Conservation (phyloP, 2,329 filamentous ascomycete species). For the Lecanicillium sp. region DNA sequence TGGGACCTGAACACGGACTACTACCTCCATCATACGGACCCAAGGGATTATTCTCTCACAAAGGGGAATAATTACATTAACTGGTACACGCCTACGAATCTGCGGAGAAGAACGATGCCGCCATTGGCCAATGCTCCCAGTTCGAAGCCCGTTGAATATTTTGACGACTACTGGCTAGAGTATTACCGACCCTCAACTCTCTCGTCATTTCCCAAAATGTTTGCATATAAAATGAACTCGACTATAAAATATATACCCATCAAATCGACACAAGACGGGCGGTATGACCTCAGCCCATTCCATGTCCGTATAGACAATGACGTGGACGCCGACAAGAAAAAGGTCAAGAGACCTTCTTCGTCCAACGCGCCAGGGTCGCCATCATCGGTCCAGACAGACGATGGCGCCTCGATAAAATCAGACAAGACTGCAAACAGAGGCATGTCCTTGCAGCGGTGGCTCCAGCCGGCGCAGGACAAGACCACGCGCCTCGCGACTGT, state of each 20-base stretch:
- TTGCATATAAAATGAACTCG: constrained; percentile 86
- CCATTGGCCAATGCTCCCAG: constrained; percentile 30
- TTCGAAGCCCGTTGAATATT: constrained; percentile 47
- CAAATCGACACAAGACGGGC: constrained; percentile 62
- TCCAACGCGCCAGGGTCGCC: constrained; percentile 36
- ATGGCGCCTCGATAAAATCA: constrained; percentile 31
- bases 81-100: constrained; percentile 74
- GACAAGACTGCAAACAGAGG: constrained; percentile 32
- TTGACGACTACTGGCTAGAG: constrained; percentile 95
- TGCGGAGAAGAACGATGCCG: constrained; percentile 55
- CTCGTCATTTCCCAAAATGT: constrained; percentile 87
- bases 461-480: constrained; percentile 41
- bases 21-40: constrained; percentile 86
- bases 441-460: constrained; percentile 54
- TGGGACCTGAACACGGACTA: constrained; percentile 96
- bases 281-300: constrained; percentile 84
- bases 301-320: constrained; percentile 62
- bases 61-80: constrained; percentile 67
- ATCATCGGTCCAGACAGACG: constrained; percentile 23
- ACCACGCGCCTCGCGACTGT: constrained; percentile 10
- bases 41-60: constrained; percentile 61
- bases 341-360: constrained; percentile 61
- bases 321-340: constrained; percentile 54
- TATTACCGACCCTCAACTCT: constrained; percentile 87
- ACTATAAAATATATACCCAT: constrained; percentile 77